Evolutionary conservation across 805 yeast species (phyloP).

Genomic region (Pichia eremophila): DNA sequence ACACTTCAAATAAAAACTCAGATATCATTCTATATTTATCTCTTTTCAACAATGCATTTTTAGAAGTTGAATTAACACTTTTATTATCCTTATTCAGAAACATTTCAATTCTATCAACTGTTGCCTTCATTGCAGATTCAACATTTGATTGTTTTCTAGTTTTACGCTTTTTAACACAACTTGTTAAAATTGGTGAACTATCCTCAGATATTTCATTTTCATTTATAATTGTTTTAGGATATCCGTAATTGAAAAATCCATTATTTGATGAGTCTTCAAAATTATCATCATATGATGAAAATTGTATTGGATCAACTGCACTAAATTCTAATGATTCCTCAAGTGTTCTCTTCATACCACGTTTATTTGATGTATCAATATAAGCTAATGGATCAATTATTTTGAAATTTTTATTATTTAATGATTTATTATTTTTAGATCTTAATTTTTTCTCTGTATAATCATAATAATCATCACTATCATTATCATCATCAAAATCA

Average conservation of each 20-base stretch:
- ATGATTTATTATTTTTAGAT: background rate
- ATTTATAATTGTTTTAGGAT: constrained; percentile 2
- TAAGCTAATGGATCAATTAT: background rate
- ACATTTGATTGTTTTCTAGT: constrained; percentile 12
- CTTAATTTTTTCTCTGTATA: background rate
- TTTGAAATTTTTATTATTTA: background rate
- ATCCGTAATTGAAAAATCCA: constrained; percentile 9
- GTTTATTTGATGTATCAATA: background rate
- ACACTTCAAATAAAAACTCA: constrained; percentile 20
- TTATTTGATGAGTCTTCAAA: background rate
- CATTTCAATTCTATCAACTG: constrained; percentile 12
- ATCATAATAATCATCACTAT: background rate
- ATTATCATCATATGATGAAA: constrained; percentile 5
- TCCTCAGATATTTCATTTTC: constrained; percentile 1
- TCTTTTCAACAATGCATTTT: constrained; percentile 16
- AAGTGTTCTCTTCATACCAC: constrained; percentile 2
- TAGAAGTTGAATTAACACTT: constrained; percentile 18
- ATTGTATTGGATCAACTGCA: constrained; percentile 4
- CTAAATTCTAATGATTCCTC: constrained; percentile 4
- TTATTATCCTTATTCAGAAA: constrained; percentile 19
- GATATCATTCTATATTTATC: constrained; percentile 21
- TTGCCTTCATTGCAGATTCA: constrained; percentile 16
- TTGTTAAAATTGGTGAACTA: constrained; percentile 2
- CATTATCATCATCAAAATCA: background rate
- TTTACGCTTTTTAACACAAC: constrained; percentile 10